Conservation (phyloP, 495 filamentous ascomycete species). For the Xylaria curta region DNA sequence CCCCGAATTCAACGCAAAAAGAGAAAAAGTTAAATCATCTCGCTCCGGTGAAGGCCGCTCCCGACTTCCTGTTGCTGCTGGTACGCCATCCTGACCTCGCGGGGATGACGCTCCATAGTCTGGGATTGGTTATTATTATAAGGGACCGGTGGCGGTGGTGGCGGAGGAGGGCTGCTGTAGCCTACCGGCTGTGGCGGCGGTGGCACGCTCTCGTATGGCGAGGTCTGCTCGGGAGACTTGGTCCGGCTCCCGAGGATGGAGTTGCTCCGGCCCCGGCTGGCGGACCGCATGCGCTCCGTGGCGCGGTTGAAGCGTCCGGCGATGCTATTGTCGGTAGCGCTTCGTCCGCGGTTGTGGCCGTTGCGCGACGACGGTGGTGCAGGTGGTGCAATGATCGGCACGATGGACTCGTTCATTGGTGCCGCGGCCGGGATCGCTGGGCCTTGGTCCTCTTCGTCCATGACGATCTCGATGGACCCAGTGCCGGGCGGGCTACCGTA, state of each 20-base stretch:
- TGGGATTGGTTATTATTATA: constrained; percentile 16
- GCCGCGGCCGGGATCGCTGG: constrained; percentile 33
- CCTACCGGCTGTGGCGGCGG: constrained; percentile 34
- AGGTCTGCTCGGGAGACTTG: constrained; percentile 50
- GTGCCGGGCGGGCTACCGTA: constrained; percentile 58
- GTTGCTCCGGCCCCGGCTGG: constrained; percentile 60
- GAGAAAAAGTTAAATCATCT: constrained; percentile 49
- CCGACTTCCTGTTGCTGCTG: constrained; percentile 47
- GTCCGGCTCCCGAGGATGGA: constrained; percentile 41
- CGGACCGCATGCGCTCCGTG: constrained; percentile 73
- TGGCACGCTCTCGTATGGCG: constrained; percentile 65
- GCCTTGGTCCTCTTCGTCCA: constrained; percentile 61
- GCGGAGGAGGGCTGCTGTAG: constrained; percentile 21
- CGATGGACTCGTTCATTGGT: constrained; percentile 33
- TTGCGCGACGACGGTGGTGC: constrained; percentile 34
- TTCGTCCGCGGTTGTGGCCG: constrained; percentile 70
- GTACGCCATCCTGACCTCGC: constrained; percentile 48
- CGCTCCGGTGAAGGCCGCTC: constrained; percentile 52
- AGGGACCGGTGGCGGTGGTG: constrained; percentile 5
- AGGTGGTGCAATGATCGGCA: constrained; percentile 45
- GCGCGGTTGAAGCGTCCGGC: constrained; percentile 68
- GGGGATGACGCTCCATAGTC: constrained; percentile 47
- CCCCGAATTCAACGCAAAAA: constrained; percentile 9
- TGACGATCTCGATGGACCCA: constrained; percentile 75
- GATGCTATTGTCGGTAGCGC: constrained; percentile 68